Evolutionary conservation across 176 grass and related monocot genomes (phyloP), one percentile per base, ranked within the genome.

Genomic region (Hsuehochloa calcarea): DNA sequence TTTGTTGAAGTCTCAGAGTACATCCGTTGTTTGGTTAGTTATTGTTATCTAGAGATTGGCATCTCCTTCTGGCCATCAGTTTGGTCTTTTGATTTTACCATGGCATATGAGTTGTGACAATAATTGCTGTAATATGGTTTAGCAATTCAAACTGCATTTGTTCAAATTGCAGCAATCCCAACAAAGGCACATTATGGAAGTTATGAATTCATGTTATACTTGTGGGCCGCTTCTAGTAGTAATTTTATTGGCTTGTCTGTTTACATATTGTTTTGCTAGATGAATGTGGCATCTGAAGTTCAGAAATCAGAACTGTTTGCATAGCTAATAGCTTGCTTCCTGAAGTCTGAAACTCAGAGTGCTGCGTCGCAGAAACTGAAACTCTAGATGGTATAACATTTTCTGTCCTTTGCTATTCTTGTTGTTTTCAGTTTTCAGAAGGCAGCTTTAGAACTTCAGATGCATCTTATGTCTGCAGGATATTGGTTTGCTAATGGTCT

Each of bases 51-150:
- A 37, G 66, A 65, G 56, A 64, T 65, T 38, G 26, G 14, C 20
- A 34, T 80, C 49, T 83, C 54, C 41, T 79, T 31, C 65, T 78
- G 15, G 46, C 50, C n/a, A 26, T 80, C 23, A 65, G 45, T 26
- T 14, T 10, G 38, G 56, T 73, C 46, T 44, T 77, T 70, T 65
- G 37, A 78, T 78, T 63, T 16, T 35, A 63, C 29, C 52, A 7
- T 56, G 19, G 0, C 17, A 45, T 77, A 70, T 78, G 83, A 46
- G 72, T 71, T 49, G 29, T 74, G 66, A 34, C 8, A 87, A 90
- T 87, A 87, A 83, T 83, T 82, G 20, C 17, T 55, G 77, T 76
- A 25, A 64, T 37, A 35, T 65, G 65, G 54, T 49, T 86, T 40
- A 14, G 54, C 68, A 69, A 8, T 87, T 9, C 47, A 69, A 74